Evolutionary conservation across 2,329 filamentous ascomycete genomes (phyloP).

Genomic region (Pyricularia grisea): DNA sequence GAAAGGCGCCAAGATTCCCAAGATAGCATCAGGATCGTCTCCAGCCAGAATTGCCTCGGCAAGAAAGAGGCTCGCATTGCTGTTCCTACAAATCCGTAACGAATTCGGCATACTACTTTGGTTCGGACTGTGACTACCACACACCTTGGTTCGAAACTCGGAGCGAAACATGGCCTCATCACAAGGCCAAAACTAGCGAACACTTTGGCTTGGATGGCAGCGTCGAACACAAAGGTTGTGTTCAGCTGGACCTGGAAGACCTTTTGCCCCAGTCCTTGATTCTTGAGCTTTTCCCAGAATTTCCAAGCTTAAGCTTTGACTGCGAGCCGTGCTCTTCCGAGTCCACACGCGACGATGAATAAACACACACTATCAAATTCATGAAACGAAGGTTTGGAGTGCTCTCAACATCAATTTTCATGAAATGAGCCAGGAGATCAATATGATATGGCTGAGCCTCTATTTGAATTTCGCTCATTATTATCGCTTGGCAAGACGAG

Average conservation of each 20-base stretch:
- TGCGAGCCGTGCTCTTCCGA: background rate
- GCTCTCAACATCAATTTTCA: background rate
- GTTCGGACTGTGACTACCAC: background rate
- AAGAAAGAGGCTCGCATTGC: background rate
- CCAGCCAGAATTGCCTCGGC: background rate
- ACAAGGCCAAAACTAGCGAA: background rate
- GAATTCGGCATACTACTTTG: background rate
- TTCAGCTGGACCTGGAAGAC: conserved; percentile 1
- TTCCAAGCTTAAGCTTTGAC: background rate
- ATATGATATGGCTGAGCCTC: background rate
- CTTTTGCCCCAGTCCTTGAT: conserved; percentile 3
- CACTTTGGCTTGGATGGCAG: background rate
- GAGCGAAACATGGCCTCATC: background rate
- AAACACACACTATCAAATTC: background rate
- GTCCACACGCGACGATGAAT: background rate
- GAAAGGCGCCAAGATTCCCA: conserved; percentile 2
- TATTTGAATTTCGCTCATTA: background rate
- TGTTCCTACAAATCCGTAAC: background rate
- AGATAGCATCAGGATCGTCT: background rate
- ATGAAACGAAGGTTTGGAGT: background rate
- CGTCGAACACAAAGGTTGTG: background rate
- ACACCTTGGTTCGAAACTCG: background rate
- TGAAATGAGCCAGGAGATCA: background rate
- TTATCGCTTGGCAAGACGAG: background rate
- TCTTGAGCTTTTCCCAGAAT: conserved; percentile 1